Conservation (phyloP, 2,329 filamentous ascomycete species). For the Myriosclerotinia scirpicola region DNA sequence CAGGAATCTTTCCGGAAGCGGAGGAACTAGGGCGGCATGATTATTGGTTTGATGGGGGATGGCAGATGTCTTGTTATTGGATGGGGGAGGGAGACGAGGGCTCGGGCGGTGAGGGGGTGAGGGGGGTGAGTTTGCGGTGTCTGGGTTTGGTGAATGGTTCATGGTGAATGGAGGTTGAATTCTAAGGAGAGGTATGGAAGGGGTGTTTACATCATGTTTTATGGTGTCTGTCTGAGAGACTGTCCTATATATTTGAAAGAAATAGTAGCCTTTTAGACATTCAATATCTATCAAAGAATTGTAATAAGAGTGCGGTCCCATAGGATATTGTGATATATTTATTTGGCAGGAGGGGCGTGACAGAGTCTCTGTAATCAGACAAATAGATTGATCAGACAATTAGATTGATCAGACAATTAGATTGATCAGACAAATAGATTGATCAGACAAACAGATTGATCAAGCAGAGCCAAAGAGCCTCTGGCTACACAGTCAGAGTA, state of each 20-base stretch:
- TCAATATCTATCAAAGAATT: neutral
- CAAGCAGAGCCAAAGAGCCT: neutral
- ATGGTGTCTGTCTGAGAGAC: neutral
- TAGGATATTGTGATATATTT: rapidly evolving
- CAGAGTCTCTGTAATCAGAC: neutral
- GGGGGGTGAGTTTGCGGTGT: neutral
- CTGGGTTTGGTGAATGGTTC: neutral
- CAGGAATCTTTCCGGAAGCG: neutral
- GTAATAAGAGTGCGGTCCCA: neutral
- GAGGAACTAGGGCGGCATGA: neutral
- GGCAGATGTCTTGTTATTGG: neutral
- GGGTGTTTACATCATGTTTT: neutral
- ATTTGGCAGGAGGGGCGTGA: neutral
- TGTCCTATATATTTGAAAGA: neutral
- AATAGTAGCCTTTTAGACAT: neutral
- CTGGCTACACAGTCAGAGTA: too few species aligned
- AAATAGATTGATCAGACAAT: neutral
- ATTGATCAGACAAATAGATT: neutral
- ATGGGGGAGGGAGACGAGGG: neutral
- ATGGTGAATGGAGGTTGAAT: neutral
- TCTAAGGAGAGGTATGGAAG: neutral
- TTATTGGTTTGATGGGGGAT: neutral
- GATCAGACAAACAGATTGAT: rapidly evolving
- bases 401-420: neutral
- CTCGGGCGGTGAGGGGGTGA: neutral